phyloP scores from a whole-genome alignment of 768 basidiomycete genomes.

The Collybia sordida region DNA sequence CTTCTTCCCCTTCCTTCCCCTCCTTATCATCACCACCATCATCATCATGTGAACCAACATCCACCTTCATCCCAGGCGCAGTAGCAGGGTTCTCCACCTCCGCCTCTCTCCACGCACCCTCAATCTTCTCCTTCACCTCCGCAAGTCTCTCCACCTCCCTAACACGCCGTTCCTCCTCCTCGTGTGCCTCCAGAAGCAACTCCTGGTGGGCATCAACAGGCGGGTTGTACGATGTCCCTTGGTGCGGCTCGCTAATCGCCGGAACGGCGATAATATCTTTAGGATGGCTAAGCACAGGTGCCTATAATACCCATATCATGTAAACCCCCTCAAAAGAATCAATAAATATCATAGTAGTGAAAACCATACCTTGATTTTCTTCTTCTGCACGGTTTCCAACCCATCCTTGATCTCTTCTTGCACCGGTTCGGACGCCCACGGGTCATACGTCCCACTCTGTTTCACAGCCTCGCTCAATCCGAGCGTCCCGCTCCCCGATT shows the following conservation, averaged over 20 bases:
- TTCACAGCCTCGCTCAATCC: constrained; percentile 71
- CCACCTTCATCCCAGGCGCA: constrained; percentile 67
- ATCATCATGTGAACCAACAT: constrained; percentile 26
- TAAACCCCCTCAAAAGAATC: not conserved
- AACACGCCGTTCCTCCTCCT: constrained; percentile 59
- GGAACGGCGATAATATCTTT: constrained; percentile 58
- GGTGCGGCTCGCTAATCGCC: constrained; percentile 71
- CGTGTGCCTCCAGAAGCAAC: constrained; percentile 66
- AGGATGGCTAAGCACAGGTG: constrained; percentile 45
- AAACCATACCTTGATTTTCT: constrained; percentile 51
- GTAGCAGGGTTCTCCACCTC: constrained; percentile 33
- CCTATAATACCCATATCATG: constrained; percentile 27
- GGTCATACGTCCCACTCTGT: constrained; percentile 64
- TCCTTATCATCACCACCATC: constrained; percentile 39
- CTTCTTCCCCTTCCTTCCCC: too few species aligned
- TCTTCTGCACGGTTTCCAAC: constrained; percentile 40
- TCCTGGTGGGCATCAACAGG: constrained; percentile 69
- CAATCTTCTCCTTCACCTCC: constrained; percentile 55
- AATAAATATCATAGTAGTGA: not conserved
- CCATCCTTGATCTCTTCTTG: constrained; percentile 33
- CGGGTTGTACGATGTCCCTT: constrained; percentile 90
- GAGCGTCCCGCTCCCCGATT: constrained; percentile 61
- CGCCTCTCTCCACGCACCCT: constrained; percentile 39
- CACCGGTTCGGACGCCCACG: constrained; percentile 48
- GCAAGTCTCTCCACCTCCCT: constrained; percentile 53